Evolutionary conservation across 208 protist species (phyloP), one percentile per base, ranked within the genome.

Genomic region (Crithidia bombi): DNA sequence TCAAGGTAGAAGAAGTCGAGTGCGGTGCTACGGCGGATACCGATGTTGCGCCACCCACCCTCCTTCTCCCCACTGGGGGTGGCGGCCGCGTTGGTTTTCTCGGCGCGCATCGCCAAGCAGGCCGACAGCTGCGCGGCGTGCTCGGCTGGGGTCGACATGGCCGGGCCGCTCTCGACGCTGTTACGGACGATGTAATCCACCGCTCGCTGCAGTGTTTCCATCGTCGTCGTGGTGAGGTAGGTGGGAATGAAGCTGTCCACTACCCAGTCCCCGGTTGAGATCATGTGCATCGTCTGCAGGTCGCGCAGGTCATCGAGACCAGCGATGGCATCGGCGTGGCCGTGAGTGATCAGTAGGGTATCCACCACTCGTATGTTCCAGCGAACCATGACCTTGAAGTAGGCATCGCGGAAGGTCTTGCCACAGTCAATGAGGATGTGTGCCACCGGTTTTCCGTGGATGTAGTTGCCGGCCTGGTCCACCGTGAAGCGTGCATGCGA

Each of bases 271-370:
- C 76, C 83, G 23, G 44, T 73, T 7, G 55, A 49, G 35, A 82
- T 73, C 76, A 81, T 80, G 61, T 78, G 67, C 83, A 94, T 87
- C 12, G 32, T 61, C 71, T 97, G 94, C 41, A 95, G 51, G 63
- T 98, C 94, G n/a, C 92, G 87, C 30, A 98, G 70, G 65, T 98
- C 94, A 61, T 97, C 92, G 4, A 98, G 66, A 3, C 94, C 92
- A 26, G 69, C 81, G 11, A 89, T 73, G 10, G 94, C 94, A 63
- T 96, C 92, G 19, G 82, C 84, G 56, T 98, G 92, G 32, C 85
- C 90, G 73, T 96, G 92, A 36, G 94, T 96, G 61, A 98, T 66
- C 19, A 97, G 71, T 39, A 97, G 65, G 4, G 87, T 91, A 66
- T 97, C 91, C 3, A 97, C 51, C 3, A 57, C 66, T 17, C 75